phyloP scores from a whole-genome alignment of 2,329 filamentous ascomycete species.

The Fonsecaea multimorphosa region DNA sequence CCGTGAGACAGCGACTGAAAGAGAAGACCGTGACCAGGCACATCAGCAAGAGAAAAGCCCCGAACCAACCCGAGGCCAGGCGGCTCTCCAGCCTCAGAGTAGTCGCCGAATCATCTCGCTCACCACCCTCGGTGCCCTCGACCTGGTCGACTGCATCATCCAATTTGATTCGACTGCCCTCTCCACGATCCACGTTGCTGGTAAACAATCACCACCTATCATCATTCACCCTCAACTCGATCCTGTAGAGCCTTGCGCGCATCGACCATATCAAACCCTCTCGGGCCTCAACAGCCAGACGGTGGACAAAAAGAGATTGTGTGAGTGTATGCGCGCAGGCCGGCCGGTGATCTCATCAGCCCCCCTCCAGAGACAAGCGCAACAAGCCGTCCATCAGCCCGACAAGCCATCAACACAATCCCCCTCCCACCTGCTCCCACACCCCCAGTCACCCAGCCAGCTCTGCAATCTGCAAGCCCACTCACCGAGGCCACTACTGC shows the following conservation, averaged over 20 bases:
- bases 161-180: constrained; percentile 34
- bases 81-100: constrained; percentile 17
- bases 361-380: constrained; percentile 16
- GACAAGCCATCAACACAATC: constrained; percentile 16
- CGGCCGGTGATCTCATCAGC: constrained; percentile 31
- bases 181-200: constrained; percentile 32
- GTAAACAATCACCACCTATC: constrained; percentile 35
- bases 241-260: constrained; percentile 27
- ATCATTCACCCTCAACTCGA: constrained; percentile 23
- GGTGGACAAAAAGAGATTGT: neutral
- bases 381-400: constrained; percentile 24
- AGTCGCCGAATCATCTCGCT: constrained; percentile 29
- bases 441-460: constrained; percentile 19
- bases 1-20: neutral
- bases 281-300: neutral
- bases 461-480: constrained; percentile 25
- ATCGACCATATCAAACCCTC: constrained; percentile 10
- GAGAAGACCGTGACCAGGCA: constrained; percentile 2
- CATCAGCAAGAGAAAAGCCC: constrained; percentile 15
- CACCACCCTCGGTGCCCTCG: neutral
- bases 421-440: constrained; percentile 4
- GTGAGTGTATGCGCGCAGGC: constrained; percentile 9
- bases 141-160: constrained; percentile 17
- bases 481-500: constrained; percentile 18
- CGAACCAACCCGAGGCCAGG: constrained; percentile 24